Conservation (phyloP, 768 basidiomycete genomes). For the Tremella yokohamensis region DNA sequence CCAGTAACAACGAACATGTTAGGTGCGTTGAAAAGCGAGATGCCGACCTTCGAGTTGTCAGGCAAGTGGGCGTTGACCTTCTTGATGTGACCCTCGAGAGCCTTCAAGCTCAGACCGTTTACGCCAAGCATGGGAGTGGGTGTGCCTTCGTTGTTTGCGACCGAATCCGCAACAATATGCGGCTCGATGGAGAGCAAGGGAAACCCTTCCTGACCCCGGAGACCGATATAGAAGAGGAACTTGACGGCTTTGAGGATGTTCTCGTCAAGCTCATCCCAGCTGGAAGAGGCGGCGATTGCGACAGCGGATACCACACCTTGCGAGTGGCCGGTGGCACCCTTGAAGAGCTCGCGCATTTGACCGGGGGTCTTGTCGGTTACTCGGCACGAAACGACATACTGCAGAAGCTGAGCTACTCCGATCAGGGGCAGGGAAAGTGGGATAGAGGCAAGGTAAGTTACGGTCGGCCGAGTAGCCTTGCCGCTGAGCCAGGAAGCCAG, state of each 20-base stretch:
- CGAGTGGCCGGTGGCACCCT: slow-evolving; percentile 92
- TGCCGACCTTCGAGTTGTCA: slow-evolving; percentile 67
- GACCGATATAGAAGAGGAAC: slow-evolving; percentile 90
- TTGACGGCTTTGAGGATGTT: slow-evolving; percentile 80
- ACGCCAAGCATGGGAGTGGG: slow-evolving; percentile 93
- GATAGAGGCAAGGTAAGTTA: slow-evolving; percentile 83
- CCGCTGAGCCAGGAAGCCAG: slow-evolving; percentile 79
- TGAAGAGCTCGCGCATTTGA: slow-evolving; percentile 69
- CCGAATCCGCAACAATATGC: slow-evolving; percentile 73
- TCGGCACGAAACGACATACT: slow-evolving; percentile 78
- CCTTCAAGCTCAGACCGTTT: slow-evolving; percentile 67
- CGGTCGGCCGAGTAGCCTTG: slow-evolving; percentile 65
- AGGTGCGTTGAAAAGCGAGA: slow-evolving; percentile 91
- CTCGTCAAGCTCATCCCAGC: slow-evolving; percentile 67
- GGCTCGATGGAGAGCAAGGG: slow-evolving; percentile 87
- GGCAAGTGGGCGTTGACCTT: slow-evolving; percentile 85
- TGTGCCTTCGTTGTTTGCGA: slow-evolving; percentile 87
- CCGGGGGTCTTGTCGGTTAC: slow-evolving; percentile 73
- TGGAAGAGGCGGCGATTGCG: slow-evolving; percentile 72
- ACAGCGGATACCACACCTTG: slow-evolving; percentile 96
- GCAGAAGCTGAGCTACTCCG: slow-evolving; percentile 89
- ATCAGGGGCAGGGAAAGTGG: slow-evolving; percentile 94
- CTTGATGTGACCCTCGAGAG: slow-evolving; percentile 73
- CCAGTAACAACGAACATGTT: slow-evolving; percentile 90
- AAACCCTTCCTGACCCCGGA: slow-evolving; percentile 91